Evolutionary conservation across 441 rosid genomes (phyloP).

Genomic region (Melianthus villosus): DNA sequence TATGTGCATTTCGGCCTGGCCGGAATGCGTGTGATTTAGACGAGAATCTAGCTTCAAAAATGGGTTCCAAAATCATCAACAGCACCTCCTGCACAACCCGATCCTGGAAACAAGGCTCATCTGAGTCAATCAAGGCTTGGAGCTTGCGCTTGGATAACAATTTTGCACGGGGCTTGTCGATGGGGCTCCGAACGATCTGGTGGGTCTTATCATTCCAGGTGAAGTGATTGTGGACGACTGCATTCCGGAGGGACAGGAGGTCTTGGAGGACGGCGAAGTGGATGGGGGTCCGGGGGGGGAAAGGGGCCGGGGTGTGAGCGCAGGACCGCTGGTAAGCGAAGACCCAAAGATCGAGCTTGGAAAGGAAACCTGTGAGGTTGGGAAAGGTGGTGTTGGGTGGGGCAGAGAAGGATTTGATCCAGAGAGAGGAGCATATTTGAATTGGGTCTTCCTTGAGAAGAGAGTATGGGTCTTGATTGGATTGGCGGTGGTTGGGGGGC

Average conservation of each 20-base stretch:
- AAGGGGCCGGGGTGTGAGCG: conserved; percentile 60
- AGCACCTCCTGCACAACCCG: conserved; percentile 80
- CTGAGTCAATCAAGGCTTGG: conserved; percentile 24
- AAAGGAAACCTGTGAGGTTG: conserved; percentile 71
- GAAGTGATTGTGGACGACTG: conserved; percentile 43
- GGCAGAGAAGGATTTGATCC: conserved; percentile 87
- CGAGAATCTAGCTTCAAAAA: conserved; percentile 71
- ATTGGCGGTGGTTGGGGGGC: conserved; percentile 1
- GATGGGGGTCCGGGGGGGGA: conserved; percentile 79
- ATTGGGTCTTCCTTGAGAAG: conserved; percentile 75
- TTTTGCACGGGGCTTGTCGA: conserved; percentile 23
- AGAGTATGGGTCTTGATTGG: conserved; percentile 29
- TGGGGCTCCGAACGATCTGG: conserved; percentile 55
- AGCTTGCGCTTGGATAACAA: conserved; percentile 47
- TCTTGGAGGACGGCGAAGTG: conserved; percentile 45
- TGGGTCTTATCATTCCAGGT: conserved; percentile 57
- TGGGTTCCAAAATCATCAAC: conserved; percentile 65
- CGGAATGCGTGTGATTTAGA: conserved; percentile 60
- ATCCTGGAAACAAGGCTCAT: conserved; percentile 70
- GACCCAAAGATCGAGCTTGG: conserved; percentile 87
- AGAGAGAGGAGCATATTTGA: conserved; percentile 52
- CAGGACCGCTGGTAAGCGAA: conserved; percentile 79
- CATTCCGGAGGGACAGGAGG: conserved; percentile 54
- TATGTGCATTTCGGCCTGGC: conserved; percentile 82
- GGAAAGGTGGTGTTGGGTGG: conserved; percentile 30